Evolutionary conservation across 768 basidiomycete species (phyloP).

Genomic region (Mycena floridula): DNA sequence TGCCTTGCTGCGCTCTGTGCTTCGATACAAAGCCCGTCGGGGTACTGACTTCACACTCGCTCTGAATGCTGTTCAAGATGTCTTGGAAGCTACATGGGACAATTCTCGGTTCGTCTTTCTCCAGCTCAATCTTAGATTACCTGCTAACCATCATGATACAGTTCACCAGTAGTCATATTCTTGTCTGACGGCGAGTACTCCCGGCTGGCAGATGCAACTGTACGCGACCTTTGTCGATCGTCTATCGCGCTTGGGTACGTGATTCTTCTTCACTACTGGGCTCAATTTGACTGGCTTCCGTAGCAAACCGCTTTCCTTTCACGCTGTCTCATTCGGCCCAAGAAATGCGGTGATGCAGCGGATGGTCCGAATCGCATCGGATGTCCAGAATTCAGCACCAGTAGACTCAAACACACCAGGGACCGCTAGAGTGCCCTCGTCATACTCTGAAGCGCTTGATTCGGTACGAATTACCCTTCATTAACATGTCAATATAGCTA

Average conservation of each 20-base stretch:
- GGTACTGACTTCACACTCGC: conserved; percentile 43
- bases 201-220: conserved; percentile 26
- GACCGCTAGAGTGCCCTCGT: conserved; percentile 30
- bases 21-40: conserved; percentile 22
- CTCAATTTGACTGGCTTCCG: no score
- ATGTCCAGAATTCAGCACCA: conserved; percentile 39
- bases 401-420: conserved; percentile 29
- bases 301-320: conserved; percentile 53
- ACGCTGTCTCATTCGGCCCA: conserved; percentile 51
- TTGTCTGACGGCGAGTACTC: conserved; percentile 49
- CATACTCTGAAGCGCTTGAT: conserved; percentile 44
- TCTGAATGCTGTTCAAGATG: conserved; percentile 22
- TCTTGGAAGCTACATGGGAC: conserved; percentile 45
- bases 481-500: background rate
- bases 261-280: no score
- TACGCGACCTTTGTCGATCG: conserved; percentile 34
- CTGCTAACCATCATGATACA: no score
- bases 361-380: conserved; percentile 48
- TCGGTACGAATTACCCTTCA: conserved; percentile 34
- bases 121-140: no score
- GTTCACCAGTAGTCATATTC: conserved; percentile 53
- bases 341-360: conserved; percentile 25
- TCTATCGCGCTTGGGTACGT: conserved; percentile 41
- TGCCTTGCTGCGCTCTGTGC: conserved; percentile 31
- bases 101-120: no score